Percentiles rank a stretch among this genome's conserved stretches.
These are phyloP conservation scores for Mycena chlorophos DNA, from an alignment of 768 basidiomycete species.

Conservation along the genomic window DNA sequence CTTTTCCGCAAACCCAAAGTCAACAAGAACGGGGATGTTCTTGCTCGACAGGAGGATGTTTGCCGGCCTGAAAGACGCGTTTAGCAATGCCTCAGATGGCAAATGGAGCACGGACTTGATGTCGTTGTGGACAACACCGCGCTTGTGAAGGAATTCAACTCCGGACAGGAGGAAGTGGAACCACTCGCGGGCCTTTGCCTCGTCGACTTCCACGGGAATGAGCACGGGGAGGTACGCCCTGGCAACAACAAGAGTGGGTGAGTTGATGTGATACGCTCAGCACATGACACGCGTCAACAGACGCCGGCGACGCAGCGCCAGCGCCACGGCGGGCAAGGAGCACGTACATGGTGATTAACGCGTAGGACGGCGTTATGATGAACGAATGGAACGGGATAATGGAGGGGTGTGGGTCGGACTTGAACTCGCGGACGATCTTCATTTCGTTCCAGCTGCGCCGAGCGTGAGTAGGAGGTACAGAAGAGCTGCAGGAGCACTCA, in stretches of 20 bases:
- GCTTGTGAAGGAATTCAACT: conserved; percentile 79
- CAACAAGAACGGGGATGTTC: conserved; percentile 85
- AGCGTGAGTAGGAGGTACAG: conserved; percentile 4
- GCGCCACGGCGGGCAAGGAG: conserved; percentile 3
- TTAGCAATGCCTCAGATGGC: conserved; percentile 7
- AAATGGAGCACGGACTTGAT: conserved; percentile 68
- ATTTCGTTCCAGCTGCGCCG: conserved; percentile 88
- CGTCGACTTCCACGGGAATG: conserved; percentile 86
- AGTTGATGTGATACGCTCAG: background rate
- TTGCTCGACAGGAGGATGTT: conserved; percentile 85
- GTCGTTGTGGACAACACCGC: conserved; percentile 89
- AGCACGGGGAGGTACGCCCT: conserved; percentile 88
- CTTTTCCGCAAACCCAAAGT: conserved; percentile 94
- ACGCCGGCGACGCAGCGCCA: background rate
- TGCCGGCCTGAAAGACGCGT: conserved; percentile 60
- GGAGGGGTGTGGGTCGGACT: conserved; percentile 83
- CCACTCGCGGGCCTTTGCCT: conserved; percentile 76
- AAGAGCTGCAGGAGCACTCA: conserved; percentile 38
- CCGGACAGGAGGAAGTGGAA: conserved; percentile 80
- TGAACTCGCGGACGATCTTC: conserved; percentile 89
- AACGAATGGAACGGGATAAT: conserved; percentile 93
- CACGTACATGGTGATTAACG: conserved; percentile 87
- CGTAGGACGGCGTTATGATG: conserved; percentile 88
- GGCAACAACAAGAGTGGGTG: conserved; percentile 7
- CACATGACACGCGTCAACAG: conserved; percentile 16